A percentile compares a stretch with the other conserved stretches of the same genome.
These are phyloP conservation scores for Nicotiana paniculata DNA, from an alignment of 257 asterid species.

Conservation along the genomic window DNA sequence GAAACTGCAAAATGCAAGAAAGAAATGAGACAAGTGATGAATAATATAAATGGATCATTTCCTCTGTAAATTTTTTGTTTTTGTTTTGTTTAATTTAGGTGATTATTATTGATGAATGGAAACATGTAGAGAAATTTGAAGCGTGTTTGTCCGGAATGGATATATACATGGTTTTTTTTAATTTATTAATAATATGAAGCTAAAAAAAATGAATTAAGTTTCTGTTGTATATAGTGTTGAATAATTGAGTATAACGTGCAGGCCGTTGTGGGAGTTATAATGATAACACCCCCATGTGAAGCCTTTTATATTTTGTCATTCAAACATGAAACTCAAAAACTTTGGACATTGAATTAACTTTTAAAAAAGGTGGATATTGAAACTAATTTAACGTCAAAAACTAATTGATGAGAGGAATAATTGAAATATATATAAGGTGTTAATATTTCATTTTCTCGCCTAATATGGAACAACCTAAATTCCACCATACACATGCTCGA, in stretches of 20 bases:
- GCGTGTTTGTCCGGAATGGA: not conserved
- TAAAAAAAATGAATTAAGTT: too few relatives aligned
- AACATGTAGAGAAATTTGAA: conserved; percentile 20
- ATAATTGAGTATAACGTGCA: conserved; percentile 32
- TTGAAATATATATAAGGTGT: too few relatives aligned
- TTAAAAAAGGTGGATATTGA: too few relatives aligned
- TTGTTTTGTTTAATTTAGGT: not conserved
- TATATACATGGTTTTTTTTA: not conserved
- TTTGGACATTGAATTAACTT: not conserved
- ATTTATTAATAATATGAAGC: too few relatives aligned
- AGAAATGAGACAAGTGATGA: too few relatives aligned
- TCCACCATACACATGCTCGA: too few relatives aligned
- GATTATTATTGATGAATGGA: conserved; percentile 18
- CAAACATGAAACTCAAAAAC: not conserved
- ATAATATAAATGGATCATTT: not conserved
- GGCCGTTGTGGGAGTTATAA: conserved; percentile 30
- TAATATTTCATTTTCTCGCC: too few relatives aligned
- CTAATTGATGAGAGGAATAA: too few relatives aligned
- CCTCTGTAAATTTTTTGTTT: not conserved
- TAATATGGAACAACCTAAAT: too few relatives aligned
- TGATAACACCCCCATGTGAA: conserved; percentile 29
- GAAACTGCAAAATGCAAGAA: not conserved
- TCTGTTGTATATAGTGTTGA: not conserved
- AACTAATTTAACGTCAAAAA: too few relatives aligned
- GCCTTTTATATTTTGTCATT: too few relatives aligned